Evolutionary conservation across 148 eudicot species (phyloP).

Genomic region (Chenopodium berlandieri): DNA sequence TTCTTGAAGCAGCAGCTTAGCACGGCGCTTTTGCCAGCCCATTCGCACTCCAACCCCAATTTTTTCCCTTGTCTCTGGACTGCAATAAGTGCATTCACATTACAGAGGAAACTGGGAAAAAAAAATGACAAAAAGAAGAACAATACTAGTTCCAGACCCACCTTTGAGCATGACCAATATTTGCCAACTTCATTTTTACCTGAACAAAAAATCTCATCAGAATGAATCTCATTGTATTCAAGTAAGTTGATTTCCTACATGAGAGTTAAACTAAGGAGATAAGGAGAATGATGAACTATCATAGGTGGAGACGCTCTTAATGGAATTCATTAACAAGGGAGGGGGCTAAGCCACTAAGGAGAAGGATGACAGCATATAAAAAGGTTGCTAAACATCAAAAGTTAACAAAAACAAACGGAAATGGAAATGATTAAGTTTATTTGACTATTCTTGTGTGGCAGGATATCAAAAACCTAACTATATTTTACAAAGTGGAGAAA

Average conservation of each 20-base stretch:
- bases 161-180: conserved; percentile 80
- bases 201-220: conserved; percentile 37
- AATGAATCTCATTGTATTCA: background rate
- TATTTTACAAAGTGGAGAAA: background rate
- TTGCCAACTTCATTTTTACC: conserved; percentile 79
- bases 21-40: conserved; percentile 77
- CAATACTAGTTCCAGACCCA: conserved; percentile 18
- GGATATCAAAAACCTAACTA: background rate
- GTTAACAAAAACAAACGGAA: background rate
- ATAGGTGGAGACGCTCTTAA: background rate
- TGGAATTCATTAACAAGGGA: background rate
- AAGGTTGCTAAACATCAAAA: background rate
- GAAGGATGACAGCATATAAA: background rate
- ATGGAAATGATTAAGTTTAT: background rate
- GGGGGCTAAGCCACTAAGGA: background rate
- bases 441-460: background rate
- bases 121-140: background rate
- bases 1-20: conserved; percentile 60
- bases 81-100: conserved; percentile 32
- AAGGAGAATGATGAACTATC: background rate
- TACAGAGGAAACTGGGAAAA: background rate
- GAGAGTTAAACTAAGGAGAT: background rate
- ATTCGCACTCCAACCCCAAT: conserved; percentile 70
- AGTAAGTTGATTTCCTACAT: background rate
- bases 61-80: conserved; percentile 71